phyloP scores from a whole-genome alignment of 2,329 filamentous ascomycete genomes.

The Penicillium expansum region DNA sequence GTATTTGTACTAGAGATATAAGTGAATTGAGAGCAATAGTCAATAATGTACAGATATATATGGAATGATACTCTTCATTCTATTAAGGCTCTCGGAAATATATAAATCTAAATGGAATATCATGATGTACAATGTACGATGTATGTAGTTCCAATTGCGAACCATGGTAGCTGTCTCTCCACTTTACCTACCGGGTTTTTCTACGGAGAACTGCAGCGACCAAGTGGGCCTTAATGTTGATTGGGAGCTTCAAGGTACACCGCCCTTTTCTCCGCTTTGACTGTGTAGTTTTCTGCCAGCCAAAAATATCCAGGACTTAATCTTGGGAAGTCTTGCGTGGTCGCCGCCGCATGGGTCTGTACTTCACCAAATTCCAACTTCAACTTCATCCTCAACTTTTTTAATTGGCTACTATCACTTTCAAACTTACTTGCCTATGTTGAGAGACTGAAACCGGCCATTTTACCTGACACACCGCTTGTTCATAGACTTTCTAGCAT shows the following conservation, averaged over 20 bases:
- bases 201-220: not conserved
- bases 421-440: slow-evolving; percentile 19
- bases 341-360: not conserved
- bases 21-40: not conserved
- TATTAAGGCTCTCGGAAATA: not conserved
- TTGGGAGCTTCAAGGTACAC: no score
- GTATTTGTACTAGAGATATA: not conserved
- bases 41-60: not conserved
- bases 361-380: not conserved
- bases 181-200: slow-evolving; percentile 20
- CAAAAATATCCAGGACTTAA: not conserved
- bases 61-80: not conserved
- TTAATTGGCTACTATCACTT: not conserved
- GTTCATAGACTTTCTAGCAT: not conserved
- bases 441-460: slow-evolving; percentile 35
- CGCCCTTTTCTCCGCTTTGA: not conserved
- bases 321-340: not conserved
- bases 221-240: not conserved
- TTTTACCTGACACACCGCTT: not conserved
- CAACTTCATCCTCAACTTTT: slow-evolving; percentile 1
- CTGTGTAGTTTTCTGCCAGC: not conserved
- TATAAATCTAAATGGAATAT: no score
- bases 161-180: slow-evolving; percentile 23
- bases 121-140: no score
- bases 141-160: slow-evolving; percentile 28